These are phyloP conservation scores for Arctium minus DNA, from an alignment of 129 eudicot species.

Conservation along the genomic window DNA sequence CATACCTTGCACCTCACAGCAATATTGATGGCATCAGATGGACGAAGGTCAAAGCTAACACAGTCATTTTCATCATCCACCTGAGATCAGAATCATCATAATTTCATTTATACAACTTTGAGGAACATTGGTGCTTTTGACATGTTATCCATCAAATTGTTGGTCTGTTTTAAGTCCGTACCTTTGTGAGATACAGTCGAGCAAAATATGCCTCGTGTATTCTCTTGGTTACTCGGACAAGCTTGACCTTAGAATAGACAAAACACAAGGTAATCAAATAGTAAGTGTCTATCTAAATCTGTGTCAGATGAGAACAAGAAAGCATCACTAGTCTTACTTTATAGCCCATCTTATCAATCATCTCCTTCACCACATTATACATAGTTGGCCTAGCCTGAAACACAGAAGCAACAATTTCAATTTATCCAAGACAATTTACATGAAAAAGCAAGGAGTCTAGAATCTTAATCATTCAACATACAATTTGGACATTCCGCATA, in stretches of 20 bases:
- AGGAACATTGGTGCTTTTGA: background rate
- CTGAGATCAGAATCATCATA: slow-evolving; percentile 37
- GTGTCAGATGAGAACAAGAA: background rate
- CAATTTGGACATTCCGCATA: slow-evolving; percentile 74
- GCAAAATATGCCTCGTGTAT: slow-evolving; percentile 89
- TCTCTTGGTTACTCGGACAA: slow-evolving; percentile 92
- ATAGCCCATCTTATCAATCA: slow-evolving; percentile 97
- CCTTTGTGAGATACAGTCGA: slow-evolving; percentile 74
- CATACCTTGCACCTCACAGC: slow-evolving; percentile 97
- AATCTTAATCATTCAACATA: slow-evolving; percentile 28
- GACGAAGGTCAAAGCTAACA: slow-evolving; percentile 75
- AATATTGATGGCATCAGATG: slow-evolving; percentile 94
- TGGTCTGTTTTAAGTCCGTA: slow-evolving; percentile 8
- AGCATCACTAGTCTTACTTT: slow-evolving; percentile 38
- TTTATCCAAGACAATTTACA: background rate
- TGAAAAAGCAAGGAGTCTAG: slow-evolving; percentile 5
- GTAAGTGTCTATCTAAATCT: background rate
- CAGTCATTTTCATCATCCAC: slow-evolving; percentile 62
- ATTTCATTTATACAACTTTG: slow-evolving; percentile 6
- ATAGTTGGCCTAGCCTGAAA: slow-evolving; percentile 87
- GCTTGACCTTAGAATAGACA: slow-evolving; percentile 62
- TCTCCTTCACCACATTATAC: slow-evolving; percentile 80
- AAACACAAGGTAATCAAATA: background rate
- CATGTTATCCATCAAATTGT: background rate
- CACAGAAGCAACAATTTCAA: slow-evolving; percentile 10